A percentile compares a stretch with the other conserved stretches of the same genome.
Evolutionary conservation across 495 filamentous ascomycete species (phyloP).

Genomic region (Halenospora varia): DNA sequence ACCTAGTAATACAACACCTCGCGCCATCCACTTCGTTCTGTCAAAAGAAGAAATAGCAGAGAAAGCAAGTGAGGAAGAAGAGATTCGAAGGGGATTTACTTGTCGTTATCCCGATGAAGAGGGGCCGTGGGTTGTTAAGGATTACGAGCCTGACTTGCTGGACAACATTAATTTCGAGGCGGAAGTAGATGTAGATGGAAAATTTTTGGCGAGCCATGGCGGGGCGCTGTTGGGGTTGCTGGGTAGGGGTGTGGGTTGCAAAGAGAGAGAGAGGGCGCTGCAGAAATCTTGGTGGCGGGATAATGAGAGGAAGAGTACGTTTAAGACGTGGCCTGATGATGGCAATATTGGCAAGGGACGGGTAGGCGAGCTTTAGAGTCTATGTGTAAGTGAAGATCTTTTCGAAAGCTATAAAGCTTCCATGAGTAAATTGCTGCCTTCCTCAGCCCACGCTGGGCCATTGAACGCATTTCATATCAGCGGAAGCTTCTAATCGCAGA

Average conservation of each 20-base stretch:
- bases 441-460: too few relatives aligned
- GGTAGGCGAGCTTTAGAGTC: too few relatives aligned
- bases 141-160: background rate
- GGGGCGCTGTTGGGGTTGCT: background rate
- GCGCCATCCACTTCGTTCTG: background rate
- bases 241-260: background rate
- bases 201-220: background rate
- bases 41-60: background rate
- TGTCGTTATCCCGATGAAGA: background rate
- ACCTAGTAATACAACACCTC: background rate
- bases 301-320: background rate
- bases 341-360: too few relatives aligned
- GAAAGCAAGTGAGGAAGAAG: background rate
- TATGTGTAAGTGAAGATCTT: too few relatives aligned
- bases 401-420: too few relatives aligned
- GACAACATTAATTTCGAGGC: background rate
- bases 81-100: background rate
- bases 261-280: background rate
- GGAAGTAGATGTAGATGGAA: background rate
- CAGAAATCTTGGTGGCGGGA: background rate
- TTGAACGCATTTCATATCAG: too few relatives aligned
- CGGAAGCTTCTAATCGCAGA: too few relatives aligned
- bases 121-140: background rate
- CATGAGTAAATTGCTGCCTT: too few relatives aligned
- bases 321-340: too few relatives aligned